Conservation (phyloP, 2,329 filamentous ascomycete genomes). For the Penicillium griseofulvum region DNA sequence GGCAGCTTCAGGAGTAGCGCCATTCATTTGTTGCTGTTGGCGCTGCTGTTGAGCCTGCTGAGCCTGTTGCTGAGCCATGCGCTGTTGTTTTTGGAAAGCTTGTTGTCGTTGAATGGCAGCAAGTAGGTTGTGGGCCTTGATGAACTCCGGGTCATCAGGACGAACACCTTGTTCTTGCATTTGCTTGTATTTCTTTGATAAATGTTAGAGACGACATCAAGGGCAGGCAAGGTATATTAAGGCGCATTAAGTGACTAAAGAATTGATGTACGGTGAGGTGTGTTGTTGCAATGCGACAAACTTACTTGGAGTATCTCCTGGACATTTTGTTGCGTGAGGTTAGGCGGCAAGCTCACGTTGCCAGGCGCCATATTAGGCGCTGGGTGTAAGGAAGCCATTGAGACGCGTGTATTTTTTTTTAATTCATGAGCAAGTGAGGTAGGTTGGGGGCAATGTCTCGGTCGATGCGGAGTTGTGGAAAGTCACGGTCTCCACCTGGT, state of each 20-base stretch:
- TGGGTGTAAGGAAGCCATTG: conserved; percentile 78
- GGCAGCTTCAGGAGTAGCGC: conserved; percentile 29
- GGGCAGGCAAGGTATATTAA: background rate
- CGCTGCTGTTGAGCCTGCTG: conserved; percentile 42
- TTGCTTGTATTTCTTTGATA: conserved; percentile 72
- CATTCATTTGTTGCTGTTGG: conserved; percentile 45
- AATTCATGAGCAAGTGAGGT: conserved; percentile 32
- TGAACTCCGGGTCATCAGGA: conserved; percentile 78
- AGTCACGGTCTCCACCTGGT: conserved; percentile 21
- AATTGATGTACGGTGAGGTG: background rate
- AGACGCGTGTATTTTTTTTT: conserved; percentile 34
- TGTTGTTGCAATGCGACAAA: conserved; percentile 8
- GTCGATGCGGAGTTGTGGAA: conserved; percentile 19
- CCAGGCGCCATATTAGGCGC: conserved; percentile 67
- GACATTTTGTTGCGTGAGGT: conserved; percentile 72
- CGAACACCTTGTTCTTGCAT: conserved; percentile 85
- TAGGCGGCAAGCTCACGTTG: conserved; percentile 60
- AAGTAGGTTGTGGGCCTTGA: conserved; percentile 77
- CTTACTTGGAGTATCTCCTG: conserved; percentile 64
- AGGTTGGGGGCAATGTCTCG: conserved; percentile 20
- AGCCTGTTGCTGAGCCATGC: conserved; percentile 41
- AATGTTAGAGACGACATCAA: conserved; percentile 35
- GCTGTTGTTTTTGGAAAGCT: conserved; percentile 56
- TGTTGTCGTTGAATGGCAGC: conserved; percentile 65
- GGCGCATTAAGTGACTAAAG: background rate